Conservation (phyloP, 2,329 filamentous ascomycete genomes). For the Aspergillus brasiliensis region DNA sequence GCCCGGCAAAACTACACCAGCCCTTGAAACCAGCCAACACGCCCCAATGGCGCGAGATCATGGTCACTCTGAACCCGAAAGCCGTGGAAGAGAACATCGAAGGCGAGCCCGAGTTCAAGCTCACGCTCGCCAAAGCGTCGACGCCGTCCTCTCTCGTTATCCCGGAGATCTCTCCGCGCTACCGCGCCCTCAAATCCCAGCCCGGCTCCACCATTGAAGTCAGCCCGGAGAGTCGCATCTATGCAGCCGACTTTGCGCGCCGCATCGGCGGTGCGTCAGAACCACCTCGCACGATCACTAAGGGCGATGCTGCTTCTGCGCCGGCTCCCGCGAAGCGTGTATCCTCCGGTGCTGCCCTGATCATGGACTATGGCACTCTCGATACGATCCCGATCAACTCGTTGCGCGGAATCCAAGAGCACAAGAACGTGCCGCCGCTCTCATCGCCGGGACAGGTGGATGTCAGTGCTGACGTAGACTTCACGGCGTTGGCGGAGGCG, state of each 20-base stretch:
- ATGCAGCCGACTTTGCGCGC: slow-evolving; percentile 76
- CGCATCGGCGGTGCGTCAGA: slow-evolving; percentile 73
- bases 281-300: slow-evolving; percentile 23
- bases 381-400: slow-evolving; percentile 83
- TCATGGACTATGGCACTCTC: slow-evolving; percentile 89
- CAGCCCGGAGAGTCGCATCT: slow-evolving; percentile 81
- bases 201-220: slow-evolving; percentile 79
- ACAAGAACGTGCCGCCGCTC: slow-evolving; percentile 78
- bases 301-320: slow-evolving; percentile 10
- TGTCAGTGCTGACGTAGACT: slow-evolving; percentile 91
- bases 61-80: slow-evolving; percentile 69
- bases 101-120: slow-evolving; percentile 78
- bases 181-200: slow-evolving; percentile 69
- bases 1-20: slow-evolving; percentile 49
- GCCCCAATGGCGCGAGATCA: slow-evolving; percentile 78
- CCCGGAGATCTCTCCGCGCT: slow-evolving; percentile 77
- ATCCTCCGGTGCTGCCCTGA: slow-evolving; percentile 84
- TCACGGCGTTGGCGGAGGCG: slow-evolving; percentile 79
- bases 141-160: slow-evolving; percentile 86
- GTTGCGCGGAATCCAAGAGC: slow-evolving; percentile 80
- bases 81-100: slow-evolving; percentile 52
- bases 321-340: slow-evolving; percentile 55
- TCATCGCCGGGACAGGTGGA: slow-evolving; percentile 79
- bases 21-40: slow-evolving; percentile 43
- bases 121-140: slow-evolving; percentile 71